Conservation (phyloP, 1,284 basidiomycete genomes). For the Trichosporon sp. region DNA sequence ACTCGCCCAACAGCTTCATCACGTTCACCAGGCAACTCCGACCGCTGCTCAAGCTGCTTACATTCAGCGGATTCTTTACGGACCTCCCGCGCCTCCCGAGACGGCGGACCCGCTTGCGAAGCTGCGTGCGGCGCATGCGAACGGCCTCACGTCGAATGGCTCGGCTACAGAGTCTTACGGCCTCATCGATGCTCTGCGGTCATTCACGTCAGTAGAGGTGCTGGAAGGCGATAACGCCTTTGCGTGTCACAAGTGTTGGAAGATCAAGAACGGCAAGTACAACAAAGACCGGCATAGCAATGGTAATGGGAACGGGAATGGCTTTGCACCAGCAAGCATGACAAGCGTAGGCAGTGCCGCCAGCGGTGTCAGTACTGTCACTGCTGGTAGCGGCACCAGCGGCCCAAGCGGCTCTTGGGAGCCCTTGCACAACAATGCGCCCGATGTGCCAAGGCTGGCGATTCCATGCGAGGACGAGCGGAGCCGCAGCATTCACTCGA, state of each 20-base stretch:
- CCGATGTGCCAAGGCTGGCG: background rate
- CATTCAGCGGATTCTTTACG: slow-evolving; percentile 45
- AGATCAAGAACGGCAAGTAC: slow-evolving; percentile 50
- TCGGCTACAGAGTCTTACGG: slow-evolving; percentile 31
- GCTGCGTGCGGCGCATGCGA: slow-evolving; percentile 33
- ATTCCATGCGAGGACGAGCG: background rate
- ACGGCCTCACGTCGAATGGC: slow-evolving; percentile 14
- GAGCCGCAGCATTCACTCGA: background rate
- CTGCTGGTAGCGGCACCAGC: background rate
- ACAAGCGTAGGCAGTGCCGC: background rate
- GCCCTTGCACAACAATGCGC: background rate
- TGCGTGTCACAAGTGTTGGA: slow-evolving; percentile 88
- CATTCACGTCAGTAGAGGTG: slow-evolving; percentile 85
- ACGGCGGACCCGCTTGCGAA: slow-evolving; percentile 37
- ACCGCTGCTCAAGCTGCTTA: slow-evolving; percentile 48
- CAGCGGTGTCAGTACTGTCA: background rate
- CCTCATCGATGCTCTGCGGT: slow-evolving; percentile 59
- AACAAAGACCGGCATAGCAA: background rate
- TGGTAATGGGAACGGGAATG: background rate
- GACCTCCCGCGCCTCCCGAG: slow-evolving; percentile 22
- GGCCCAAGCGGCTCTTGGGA: background rate
- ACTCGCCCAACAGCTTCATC: slow-evolving; percentile 1
- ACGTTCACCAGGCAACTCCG: slow-evolving; percentile 29
- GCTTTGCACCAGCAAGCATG: background rate
- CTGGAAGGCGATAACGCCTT: slow-evolving; percentile 91